Evolutionary conservation across 192 early-diverging fungal genomes (phyloP).

Genomic region (Linnemannia elongata): DNA sequence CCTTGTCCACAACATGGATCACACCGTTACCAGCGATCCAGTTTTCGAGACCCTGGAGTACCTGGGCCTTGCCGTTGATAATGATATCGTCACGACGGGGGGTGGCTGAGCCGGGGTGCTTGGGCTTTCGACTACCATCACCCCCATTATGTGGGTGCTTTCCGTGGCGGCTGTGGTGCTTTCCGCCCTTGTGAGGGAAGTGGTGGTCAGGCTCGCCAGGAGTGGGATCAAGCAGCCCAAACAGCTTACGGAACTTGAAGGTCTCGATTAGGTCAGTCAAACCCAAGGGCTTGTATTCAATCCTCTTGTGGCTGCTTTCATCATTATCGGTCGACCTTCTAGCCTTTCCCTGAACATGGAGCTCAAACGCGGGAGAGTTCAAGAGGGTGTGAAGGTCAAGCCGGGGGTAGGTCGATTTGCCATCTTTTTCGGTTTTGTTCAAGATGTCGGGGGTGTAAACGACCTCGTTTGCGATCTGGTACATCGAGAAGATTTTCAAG

Average conservation of each 20-base stretch:
- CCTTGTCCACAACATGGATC: conserved; percentile 61
- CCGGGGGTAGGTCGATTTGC: conserved; percentile 18
- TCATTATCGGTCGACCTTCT: not conserved
- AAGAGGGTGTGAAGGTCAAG: conserved; percentile 32
- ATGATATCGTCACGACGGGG: conserved; percentile 30
- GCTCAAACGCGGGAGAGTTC: conserved; percentile 17
- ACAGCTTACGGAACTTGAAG: conserved; percentile 6
- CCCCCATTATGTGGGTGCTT: not conserved
- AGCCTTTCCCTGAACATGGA: conserved; percentile 25
- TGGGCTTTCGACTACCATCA: not conserved
- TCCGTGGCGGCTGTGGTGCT: conserved; percentile 9
- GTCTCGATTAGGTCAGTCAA: conserved; percentile 19
- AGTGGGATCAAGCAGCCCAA: not conserved
- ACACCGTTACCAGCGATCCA: conserved; percentile 59
- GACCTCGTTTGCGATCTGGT: conserved; percentile 26
- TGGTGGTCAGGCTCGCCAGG: conserved; percentile 13
- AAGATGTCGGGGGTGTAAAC: conserved; percentile 44
- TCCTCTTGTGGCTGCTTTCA: not conserved
- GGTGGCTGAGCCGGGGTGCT: not conserved
- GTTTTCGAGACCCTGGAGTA: conserved; percentile 42
- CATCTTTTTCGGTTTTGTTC: conserved; percentile 18
- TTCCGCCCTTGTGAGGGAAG: conserved; percentile 2
- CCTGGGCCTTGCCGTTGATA: conserved; percentile 23
- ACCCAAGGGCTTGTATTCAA: conserved; percentile 12
- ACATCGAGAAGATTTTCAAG: conserved; percentile 44